Conservation (phyloP, 179 eudicot species). For the Amaranthus tricolor region DNA sequence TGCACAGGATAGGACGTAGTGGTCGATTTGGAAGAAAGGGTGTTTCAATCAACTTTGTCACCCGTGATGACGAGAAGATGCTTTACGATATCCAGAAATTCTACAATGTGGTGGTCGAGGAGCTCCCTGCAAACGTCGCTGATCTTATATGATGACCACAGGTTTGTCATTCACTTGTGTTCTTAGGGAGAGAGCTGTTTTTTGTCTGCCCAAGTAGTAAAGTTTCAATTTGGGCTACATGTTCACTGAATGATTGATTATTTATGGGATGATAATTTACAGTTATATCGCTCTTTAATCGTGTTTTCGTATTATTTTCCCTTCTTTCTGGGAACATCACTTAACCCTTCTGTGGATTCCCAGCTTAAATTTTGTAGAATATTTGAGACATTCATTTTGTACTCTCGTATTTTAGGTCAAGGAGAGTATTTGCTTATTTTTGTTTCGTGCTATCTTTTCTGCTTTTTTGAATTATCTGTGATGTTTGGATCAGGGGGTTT, state of each 20-base stretch:
- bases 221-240: slow-evolving; percentile 16
- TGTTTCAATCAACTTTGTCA: slow-evolving; percentile 45
- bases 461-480: too few relatives aligned
- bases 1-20: slow-evolving; percentile 46
- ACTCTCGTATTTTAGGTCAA: slow-evolving; percentile 22
- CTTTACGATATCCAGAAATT: slow-evolving; percentile 46
- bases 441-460: too few relatives aligned
- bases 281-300: not conserved
- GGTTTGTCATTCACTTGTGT: slow-evolving; percentile 9
- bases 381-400: slow-evolving; percentile 16
- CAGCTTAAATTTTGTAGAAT: slow-evolving; percentile 35
- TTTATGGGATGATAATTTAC: too few relatives aligned
- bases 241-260: not conserved
- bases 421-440: not conserved
- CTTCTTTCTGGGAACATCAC: slow-evolving; percentile 27
- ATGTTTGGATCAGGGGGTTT: too few relatives aligned
- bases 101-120: slow-evolving; percentile 40
- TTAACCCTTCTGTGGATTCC: slow-evolving; percentile 25
- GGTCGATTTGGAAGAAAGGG: slow-evolving; percentile 52
- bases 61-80: slow-evolving; percentile 43
- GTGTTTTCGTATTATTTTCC: slow-evolving; percentile 14
- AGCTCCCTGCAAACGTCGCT: slow-evolving; percentile 49
- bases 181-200: slow-evolving; percentile 18
- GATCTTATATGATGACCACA: slow-evolving; percentile 34
- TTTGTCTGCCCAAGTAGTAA: slow-evolving; percentile 28